Base-by-base conservation (phyloP, 73 alveolate genomes). In the Effrenium voratum region DNA sequence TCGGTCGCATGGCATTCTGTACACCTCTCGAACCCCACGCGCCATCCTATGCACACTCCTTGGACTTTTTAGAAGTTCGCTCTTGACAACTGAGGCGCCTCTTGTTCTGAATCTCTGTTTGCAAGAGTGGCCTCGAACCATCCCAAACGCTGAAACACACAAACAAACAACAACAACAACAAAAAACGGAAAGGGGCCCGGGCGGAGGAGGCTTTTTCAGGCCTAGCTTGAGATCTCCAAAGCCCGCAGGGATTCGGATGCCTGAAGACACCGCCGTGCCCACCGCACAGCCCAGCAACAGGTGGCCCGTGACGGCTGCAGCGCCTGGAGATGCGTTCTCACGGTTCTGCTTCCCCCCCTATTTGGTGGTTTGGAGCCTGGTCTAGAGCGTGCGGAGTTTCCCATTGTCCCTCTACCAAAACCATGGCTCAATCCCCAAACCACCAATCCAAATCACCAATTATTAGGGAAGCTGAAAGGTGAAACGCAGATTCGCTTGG, bases 281-380 rank as follows among this genome's bases (percentile, higher is more conserved):
- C 5, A 77, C 88, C 45, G 88, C 88, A 45, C 88, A 77, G 88
- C 88, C 88, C n/a, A 77, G 66, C 2, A 77, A 2, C 30, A 63
- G 45, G 45, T 77, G 88, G 0, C 66, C 88, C 5, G 88, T 30
- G 22, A 77, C 30, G 19, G 88, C 22, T 63, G 45, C 43, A 45
- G 88, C 88, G 50, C 88, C 88, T 77, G 32, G 44, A 24, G 66
- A 24, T 2, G 6, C 30, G 22, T 26, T 19, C 22, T 28, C 12
- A n/a, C 80, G 6, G 30, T 30, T 13, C 80, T 5, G 40, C 34
- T 5, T 32, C 4, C 76, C 4, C 19, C 40, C 40, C 19, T 22
- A 5, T 3, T 22, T 60, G 4, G 40, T 5, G 38, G 30, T 68
- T 68, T 68, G 36, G 34, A 24, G n/a, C n/a, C n/a, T n/a, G n/a